Base-by-base conservation (phyloP, 1,139 yeast genomes). In the Saccharomyces hybrid region DNA sequence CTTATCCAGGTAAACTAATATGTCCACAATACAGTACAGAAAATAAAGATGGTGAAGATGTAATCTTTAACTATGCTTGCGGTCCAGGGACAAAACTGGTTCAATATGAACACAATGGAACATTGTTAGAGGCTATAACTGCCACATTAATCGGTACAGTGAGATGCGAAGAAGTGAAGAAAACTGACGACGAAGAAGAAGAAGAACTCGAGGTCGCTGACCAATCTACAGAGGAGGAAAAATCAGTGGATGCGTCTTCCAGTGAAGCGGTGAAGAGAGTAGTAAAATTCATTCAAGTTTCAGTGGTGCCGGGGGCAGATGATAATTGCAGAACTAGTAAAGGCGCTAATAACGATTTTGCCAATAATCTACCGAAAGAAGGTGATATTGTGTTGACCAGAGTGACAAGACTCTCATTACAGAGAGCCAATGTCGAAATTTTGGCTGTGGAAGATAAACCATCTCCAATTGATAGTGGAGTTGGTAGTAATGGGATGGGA, bases 351-450 rank as follows among this genome's bases (percentile, higher is more conserved):
- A 58, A 62, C 21, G 66, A 72, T 28, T 75, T 76, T 52, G 62
- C 83, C 19, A 82, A 79, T 53, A 79, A 78, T 56, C 75, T 93
- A 54, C 98, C 99, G 3, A 81, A 82, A 59, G 96, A 89, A 60
- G 87, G 88, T 48, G 96, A 91, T 68, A 71, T 85, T 12, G 97
- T 95, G 2, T 74, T 93, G 26, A 90, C 89, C 0, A 77, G 83
- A 54, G 87, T 93, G 28, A 83, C 86, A 16, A 79, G 84, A 62
- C 78, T 93, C 50, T 73, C 78, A 26, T 64, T 70, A 51, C 81
- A 80, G 58, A 95, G 91, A 69, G 96, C 95, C 2, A 80, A 78
- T 65, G 86, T 90, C 52, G 97, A 90, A 64, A 88, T 93, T 47
- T 69, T 93, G 49, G 87, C 90, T 2, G 86, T 90, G 6, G 96